Percentiles rank a stretch among this genome's conserved stretches.
These are phyloP conservation scores for Cynanchum wilfordii DNA, from an alignment of 257 asterid genomes.

Conservation along the genomic window DNA sequence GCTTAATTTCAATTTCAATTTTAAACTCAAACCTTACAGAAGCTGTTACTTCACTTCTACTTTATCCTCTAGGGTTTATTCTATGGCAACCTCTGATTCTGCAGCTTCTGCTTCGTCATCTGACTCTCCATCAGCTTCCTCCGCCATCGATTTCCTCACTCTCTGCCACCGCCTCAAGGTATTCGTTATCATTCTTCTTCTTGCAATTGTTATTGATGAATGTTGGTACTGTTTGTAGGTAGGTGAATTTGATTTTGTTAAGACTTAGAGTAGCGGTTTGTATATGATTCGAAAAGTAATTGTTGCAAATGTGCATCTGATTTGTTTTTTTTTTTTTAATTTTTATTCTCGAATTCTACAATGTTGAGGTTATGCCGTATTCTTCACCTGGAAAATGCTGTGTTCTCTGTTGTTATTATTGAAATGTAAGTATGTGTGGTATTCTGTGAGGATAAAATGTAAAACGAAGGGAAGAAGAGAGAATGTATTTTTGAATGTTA, in stretches of 20 bases:
- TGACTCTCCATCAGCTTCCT: conserved; percentile 55
- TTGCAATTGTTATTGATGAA: neutral
- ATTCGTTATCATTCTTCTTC: neutral
- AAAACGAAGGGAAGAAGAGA: neutral
- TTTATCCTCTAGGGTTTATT: conserved; percentile 27
- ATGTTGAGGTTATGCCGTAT: neutral
- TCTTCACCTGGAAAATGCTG: neutral
- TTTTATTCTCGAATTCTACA: neutral
- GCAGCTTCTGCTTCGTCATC: conserved; percentile 28
- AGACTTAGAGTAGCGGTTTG: neutral
- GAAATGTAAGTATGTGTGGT: neutral
- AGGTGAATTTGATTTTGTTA: neutral
- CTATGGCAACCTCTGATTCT: conserved; percentile 51
- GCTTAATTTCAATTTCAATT: conserved; percentile 40
- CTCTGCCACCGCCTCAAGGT: conserved; percentile 96
- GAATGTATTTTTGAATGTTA: conserved; percentile 1
- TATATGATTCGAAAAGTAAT: neutral
- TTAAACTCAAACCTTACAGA: conserved; percentile 23
- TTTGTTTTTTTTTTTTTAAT: neutral
- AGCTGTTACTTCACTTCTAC: conserved; percentile 18
- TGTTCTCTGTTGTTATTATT: neutral
- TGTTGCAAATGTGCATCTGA: neutral
- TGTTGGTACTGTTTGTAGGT: neutral
- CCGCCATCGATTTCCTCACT: conserved; percentile 87
- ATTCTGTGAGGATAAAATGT: too few relatives aligned